phyloP scores from a whole-genome alignment of 257 asterid genomes.

The Coffea eugenioides region DNA sequence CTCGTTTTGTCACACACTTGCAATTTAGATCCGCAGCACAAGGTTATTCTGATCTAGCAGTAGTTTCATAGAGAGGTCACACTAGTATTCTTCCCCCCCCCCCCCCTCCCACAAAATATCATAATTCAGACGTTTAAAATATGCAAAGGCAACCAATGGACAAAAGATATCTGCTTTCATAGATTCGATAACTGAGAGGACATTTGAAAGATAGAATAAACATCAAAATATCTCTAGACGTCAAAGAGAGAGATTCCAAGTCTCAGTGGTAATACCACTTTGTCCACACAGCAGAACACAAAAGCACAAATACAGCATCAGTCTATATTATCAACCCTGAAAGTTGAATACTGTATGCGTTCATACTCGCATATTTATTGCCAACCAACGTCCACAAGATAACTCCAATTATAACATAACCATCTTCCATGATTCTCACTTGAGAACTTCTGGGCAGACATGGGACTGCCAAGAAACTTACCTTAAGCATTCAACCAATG shows the following conservation, averaged over 20 bases:
- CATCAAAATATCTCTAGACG: neutral
- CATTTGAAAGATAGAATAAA: neutral
- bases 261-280: neutral
- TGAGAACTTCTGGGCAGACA: constrained; percentile 22
- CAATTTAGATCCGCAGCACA: too few relatives aligned
- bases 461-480: constrained; percentile 18
- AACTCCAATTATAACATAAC: constrained; percentile 18
- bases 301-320: neutral
- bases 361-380: constrained; percentile 22
- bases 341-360: constrained; percentile 17
- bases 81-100: too few relatives aligned
- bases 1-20: too few relatives aligned
- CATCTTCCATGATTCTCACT: constrained; percentile 8
- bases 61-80: too few relatives aligned
- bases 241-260: neutral
- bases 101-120: too few relatives aligned
- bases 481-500: constrained; percentile 13
- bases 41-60: too few relatives aligned
- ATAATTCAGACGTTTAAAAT: too few relatives aligned
- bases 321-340: neutral
- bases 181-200: too few relatives aligned
- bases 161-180: too few relatives aligned
- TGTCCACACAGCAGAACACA: neutral
- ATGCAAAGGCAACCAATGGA: too few relatives aligned
- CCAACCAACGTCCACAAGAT: constrained; percentile 16